Evolutionary conservation across 805 yeast genomes (phyloP), one percentile per base, ranked within the genome.

Genomic region (Jamesozyma rosinii): DNA sequence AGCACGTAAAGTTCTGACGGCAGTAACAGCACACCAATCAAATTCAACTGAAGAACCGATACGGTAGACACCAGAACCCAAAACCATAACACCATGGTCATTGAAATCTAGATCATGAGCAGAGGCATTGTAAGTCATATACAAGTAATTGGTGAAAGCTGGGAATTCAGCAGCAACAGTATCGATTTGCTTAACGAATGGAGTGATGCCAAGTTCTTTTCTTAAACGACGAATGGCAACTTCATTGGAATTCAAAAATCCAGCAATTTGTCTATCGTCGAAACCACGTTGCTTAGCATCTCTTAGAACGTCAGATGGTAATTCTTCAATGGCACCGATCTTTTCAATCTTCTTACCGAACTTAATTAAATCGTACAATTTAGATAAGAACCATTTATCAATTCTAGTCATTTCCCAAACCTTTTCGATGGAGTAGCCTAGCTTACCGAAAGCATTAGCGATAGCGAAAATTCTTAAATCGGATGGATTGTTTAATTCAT

Each of bases 151-250:
- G 56, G 98, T 90, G 69, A 65, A 75, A 39, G 97, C 96, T 41
- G 98, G 98, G 78, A 90, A 92, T 69, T 90, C 98, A 41, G 98
- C 97, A 41, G 98, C 98, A 53, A 90, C 95, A 24, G 98, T 90
- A 72, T 90, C 98, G 59, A 90, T 92, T 67, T 89, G 95, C 67
- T 90, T 90, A 49, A 88, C 97, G 62, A 83, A 85, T 53, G 98
- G 98, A 47, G 80, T 69, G 51, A 90, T 77, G 44, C 94, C 95
- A 44, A 77, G 78, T 56, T 86, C 95, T 57, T 82, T 79, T 71
- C 98, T 81, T 59, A 83, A 68, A 65, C 90, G 77, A 68, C 98
- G 80, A 50, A 92, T 79, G 44, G 95, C 94, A 46, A 89, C 83
- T 70, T 92, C 98, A 63, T 86, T 88, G 37, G 95, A 84, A 59